Evolutionary conservation across 1,284 basidiomycete genomes (phyloP).

Genomic region (Schizophyllum commune): DNA sequence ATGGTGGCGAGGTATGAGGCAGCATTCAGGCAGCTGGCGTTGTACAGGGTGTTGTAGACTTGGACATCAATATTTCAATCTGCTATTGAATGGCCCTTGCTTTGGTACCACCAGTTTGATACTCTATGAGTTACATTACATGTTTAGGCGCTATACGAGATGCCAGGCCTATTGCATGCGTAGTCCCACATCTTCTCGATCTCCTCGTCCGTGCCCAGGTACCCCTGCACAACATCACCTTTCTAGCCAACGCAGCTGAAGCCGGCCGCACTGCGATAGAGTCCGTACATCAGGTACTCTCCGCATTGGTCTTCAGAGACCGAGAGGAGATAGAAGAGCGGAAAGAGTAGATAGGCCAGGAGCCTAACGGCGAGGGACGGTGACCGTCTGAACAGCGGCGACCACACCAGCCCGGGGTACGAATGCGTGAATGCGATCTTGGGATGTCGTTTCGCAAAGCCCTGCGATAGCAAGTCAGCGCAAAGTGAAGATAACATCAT

Average conservation of each 20-base stretch:
- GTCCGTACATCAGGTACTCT: conserved; percentile 5
- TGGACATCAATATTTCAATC: too few species aligned
- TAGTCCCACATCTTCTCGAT: not conserved
- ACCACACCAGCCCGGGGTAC: conserved; percentile 1
- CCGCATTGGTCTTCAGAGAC: conserved; percentile 4
- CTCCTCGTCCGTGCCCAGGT: not conserved
- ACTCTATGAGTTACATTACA: too few species aligned
- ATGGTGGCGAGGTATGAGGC: conserved; percentile 39
- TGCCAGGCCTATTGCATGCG: not conserved
- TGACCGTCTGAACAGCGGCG: conserved; percentile 1
- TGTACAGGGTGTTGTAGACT: conserved; percentile 17
- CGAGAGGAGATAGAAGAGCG: not conserved
- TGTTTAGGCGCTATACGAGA: too few species aligned
- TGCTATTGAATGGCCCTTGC: too few species aligned
- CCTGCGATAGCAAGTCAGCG: not conserved
- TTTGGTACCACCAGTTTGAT: too few species aligned
- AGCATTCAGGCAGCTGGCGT: conserved; percentile 23
- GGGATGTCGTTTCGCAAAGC: not conserved
- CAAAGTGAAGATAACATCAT: too few species aligned
- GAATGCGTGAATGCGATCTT: conserved; percentile 1
- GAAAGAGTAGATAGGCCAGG: conserved; percentile 1
- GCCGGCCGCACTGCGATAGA: not conserved
- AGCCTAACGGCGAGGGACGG: not conserved
- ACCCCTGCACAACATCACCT: not conserved
- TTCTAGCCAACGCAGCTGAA: not conserved